Evolutionary conservation across 805 yeast species (phyloP).

Genomic region (Clavispora santaluciae): DNA sequence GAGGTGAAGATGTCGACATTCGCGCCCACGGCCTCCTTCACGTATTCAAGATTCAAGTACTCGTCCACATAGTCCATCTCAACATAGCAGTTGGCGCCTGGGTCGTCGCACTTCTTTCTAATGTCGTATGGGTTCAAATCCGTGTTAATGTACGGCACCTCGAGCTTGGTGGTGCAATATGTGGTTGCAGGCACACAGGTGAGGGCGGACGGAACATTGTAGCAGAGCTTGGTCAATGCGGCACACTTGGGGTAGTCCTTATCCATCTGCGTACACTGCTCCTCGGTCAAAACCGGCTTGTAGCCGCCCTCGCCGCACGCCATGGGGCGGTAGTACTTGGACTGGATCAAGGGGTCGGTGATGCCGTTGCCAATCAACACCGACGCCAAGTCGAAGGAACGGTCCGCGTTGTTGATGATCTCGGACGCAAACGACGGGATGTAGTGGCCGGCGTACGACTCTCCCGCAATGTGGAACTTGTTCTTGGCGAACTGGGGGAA

Average conservation of each 20-base stretch:
- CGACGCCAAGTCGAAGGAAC: conserved; percentile 23
- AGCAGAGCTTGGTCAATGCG: conserved; percentile 27
- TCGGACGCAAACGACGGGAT: conserved; percentile 21
- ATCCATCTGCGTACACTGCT: conserved; percentile 32
- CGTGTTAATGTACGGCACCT: conserved; percentile 36
- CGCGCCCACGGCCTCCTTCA: conserved; percentile 56
- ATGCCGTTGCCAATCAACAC: conserved; percentile 10
- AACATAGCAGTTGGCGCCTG: conserved; percentile 49
- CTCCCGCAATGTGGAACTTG: conserved; percentile 34
- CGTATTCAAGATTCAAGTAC: conserved; percentile 50
- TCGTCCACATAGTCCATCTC: conserved; percentile 45
- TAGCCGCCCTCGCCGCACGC: conserved; percentile 43
- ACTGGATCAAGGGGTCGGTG: conserved; percentile 8
- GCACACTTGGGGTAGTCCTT: conserved; percentile 32
- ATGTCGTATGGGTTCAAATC: conserved; percentile 65
- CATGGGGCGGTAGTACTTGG: conserved; percentile 10
- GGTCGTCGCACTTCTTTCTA: conserved; percentile 45
- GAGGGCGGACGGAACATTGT: conserved; percentile 25
- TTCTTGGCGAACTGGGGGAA: conserved; percentile 27
- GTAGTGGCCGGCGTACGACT: conserved; percentile 24
- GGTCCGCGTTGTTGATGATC: conserved; percentile 19
- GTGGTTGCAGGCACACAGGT: conserved; percentile 39
- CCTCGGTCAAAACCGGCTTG: conserved; percentile 29
- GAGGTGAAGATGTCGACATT: conserved; percentile 41
- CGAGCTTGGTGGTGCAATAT: conserved; percentile 26